Conservation (phyloP, 2,329 filamentous ascomycete species). For the Diplodia seriata region DNA sequence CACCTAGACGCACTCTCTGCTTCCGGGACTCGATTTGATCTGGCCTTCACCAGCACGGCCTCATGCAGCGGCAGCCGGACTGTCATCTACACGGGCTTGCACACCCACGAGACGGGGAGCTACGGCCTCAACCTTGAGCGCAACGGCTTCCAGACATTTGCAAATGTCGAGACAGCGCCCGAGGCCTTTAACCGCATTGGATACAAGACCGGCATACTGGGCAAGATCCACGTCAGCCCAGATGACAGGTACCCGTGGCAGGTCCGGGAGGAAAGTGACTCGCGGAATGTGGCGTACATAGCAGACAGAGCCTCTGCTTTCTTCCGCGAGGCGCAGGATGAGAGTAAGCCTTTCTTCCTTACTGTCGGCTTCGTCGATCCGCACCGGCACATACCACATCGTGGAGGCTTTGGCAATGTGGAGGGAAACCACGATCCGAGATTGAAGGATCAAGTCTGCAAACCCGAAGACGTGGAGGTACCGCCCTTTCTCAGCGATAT, state of each 20-base stretch:
- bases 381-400: conserved; percentile 50
- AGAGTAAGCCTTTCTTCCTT: conserved; percentile 51
- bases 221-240: conserved; percentile 59
- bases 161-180: conserved; percentile 49
- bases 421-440: conserved; percentile 39
- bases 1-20: conserved; percentile 52
- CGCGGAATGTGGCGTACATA: conserved; percentile 52
- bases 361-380: conserved; percentile 58
- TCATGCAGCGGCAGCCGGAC: conserved; percentile 58
- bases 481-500: conserved; percentile 53
- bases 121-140: conserved; percentile 52
- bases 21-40: conserved; percentile 48
- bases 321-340: conserved; percentile 45
- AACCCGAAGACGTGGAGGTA: conserved; percentile 48
- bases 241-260: conserved; percentile 53
- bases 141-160: conserved; percentile 55
- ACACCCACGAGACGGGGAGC: conserved; percentile 58
- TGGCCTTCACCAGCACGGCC: conserved; percentile 55
- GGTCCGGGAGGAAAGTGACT: conserved; percentile 50
- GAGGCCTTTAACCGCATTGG: conserved; percentile 49
- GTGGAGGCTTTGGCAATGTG: conserved; percentile 56
- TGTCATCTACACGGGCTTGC: conserved; percentile 58
- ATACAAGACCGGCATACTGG: conserved; percentile 57
- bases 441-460: conserved; percentile 37
- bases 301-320: conserved; percentile 51